Percentiles rank a stretch among this genome's conserved stretches.
phyloP scores from a whole-genome alignment of 2,329 filamentous ascomycete genomes.

The Alternaria sp. region DNA sequence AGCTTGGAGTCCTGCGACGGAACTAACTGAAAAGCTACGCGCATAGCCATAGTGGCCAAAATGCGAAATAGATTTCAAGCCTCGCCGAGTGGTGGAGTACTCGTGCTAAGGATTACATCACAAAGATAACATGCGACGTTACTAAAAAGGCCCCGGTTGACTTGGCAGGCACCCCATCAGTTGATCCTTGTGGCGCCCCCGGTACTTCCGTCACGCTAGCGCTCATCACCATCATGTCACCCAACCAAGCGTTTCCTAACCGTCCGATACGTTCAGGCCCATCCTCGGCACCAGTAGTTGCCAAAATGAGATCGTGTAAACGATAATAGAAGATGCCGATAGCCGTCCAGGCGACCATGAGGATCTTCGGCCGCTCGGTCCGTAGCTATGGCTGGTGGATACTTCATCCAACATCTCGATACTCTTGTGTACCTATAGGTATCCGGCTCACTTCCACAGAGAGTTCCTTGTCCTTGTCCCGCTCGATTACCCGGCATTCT shows the following conservation, averaged over 20 bases:
- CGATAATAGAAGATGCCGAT: constrained; percentile 2
- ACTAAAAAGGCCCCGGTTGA: neutral
- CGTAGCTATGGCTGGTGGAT: neutral
- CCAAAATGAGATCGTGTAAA: neutral
- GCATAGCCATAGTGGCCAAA: neutral
- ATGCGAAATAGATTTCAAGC: neutral
- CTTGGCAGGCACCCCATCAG: constrained; percentile 1
- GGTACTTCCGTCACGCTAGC: neutral
- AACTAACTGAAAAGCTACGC: neutral
- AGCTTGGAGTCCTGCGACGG: neutral
- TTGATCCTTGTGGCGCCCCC: neutral
- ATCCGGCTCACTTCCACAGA: neutral
- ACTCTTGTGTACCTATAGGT: neutral
- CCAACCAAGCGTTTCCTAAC: neutral
- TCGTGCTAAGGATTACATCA: neutral
- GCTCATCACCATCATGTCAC: neutral
- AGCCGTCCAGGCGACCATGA: constrained; percentile 2
- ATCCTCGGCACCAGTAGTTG: neutral
- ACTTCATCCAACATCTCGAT: neutral
- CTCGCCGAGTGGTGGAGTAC: neutral
- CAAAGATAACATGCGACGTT: neutral
- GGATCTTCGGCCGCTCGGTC: neutral
- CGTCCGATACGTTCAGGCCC: neutral
- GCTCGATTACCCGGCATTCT: neutral
- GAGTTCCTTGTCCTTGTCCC: neutral